Evolutionary conservation across 2,329 filamentous ascomycete species (phyloP).

Genomic region (Colletotrichum tropicicola): DNA sequence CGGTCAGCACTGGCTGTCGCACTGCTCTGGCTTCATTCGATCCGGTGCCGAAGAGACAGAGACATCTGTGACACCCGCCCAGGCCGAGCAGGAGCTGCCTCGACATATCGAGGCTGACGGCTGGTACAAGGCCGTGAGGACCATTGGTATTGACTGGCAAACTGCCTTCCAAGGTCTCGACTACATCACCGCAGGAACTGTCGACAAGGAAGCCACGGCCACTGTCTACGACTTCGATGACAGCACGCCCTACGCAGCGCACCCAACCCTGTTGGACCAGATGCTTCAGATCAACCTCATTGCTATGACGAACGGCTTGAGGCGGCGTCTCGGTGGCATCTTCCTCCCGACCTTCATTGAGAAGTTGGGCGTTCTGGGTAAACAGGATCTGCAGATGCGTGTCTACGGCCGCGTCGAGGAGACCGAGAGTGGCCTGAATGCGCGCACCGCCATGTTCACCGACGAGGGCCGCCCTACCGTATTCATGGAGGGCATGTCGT

Average conservation of each 20-base stretch:
- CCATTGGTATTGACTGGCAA: slow-evolving; percentile 17
- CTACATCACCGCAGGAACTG: slow-evolving; percentile 6
- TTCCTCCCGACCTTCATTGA: slow-evolving; percentile 14
- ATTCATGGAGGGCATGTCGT: slow-evolving; percentile 9
- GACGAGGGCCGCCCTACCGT: slow-evolving; percentile 12
- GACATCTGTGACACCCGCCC: background rate
- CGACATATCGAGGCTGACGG: background rate
- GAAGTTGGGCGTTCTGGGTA: background rate
- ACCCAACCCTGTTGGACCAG: slow-evolving; percentile 16
- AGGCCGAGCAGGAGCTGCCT: background rate
- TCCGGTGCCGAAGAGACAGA: background rate
- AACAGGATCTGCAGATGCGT: slow-evolving; percentile 14
- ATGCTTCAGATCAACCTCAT: slow-evolving; percentile 20
- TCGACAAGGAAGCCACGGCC: background rate
- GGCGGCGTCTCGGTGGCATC: background rate
- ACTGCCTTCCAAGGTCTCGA: slow-evolving; percentile 11
- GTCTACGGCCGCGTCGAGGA: slow-evolving; percentile 12
- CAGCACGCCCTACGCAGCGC: slow-evolving; percentile 10
- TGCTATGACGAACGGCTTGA: slow-evolving; percentile 2
- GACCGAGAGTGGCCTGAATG: background rate
- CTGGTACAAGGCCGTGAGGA: slow-evolving; percentile 18
- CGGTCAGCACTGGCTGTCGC: slow-evolving; percentile 37
- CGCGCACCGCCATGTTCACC: slow-evolving; percentile 12
- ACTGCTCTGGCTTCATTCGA: slow-evolving; percentile 33
- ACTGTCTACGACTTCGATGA: slow-evolving; percentile 24